Evolutionary conservation across 2,329 filamentous ascomycete genomes (phyloP), one percentile per base, ranked within the genome.

Genomic region (Colletotrichum salicis): DNA sequence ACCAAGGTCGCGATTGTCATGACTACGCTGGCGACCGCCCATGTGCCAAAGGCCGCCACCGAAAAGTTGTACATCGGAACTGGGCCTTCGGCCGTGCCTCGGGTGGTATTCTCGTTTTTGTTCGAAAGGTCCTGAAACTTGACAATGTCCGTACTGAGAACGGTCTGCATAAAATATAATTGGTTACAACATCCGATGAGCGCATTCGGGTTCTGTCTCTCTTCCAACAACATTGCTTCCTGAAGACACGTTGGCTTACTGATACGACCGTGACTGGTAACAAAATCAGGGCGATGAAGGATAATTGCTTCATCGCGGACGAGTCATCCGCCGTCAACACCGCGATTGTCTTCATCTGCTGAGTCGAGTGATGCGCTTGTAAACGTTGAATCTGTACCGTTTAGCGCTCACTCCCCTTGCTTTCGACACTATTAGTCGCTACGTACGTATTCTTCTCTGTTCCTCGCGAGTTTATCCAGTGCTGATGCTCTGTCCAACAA

Each of bases 111-210:
- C 52, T 68, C 68, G 64, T 71, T 68, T 68, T 68, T 64, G 58
- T 33, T 68, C 33, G 41, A 37, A 54, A 71, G 68, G 6, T 62
- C 68, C 35, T 71, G 67, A 67, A 71, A 71, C 68, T 71, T 71
- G 13, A 71, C 64, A 68, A 71, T 71, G 52, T 71, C 68, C 54
- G 68, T 71, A 63, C 68, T 68, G 57, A 71, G 52, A 33, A 71
- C 57, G 52, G 68, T 67, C 68, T 71, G 37, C 52, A 12, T 29
- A 52, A 48, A 31, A 24, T 10, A 27, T 54, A 22, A 58, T 68
- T 57, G 52, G 52, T 13, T 29, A 64, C 37, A 15, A 29, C 68
- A 48, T 68, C 68, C 57, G 37, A 68, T 63, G 41, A 52, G 41
- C 64, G 27, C 58, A 52, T 58, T 55, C 64, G 31, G n/a, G 57